A percentile compares a stretch with the other conserved stretches of the same genome.
phyloP scores from a whole-genome alignment of 169 alveolate species.

The Eimeria zaria region DNA sequence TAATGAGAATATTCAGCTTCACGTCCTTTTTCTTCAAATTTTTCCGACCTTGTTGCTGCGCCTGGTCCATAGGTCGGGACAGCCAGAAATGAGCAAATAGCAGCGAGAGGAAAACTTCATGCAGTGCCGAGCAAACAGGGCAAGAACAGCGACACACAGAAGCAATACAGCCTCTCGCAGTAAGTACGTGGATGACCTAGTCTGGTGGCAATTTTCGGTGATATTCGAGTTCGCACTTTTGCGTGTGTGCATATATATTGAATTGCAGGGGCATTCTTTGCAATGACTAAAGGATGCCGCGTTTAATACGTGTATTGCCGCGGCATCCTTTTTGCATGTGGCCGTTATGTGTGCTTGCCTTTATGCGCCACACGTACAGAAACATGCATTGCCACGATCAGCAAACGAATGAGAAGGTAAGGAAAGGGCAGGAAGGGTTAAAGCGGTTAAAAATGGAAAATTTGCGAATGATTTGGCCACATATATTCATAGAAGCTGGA shows the following conservation, averaged over 20 bases:
- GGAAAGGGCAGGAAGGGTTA: not conserved
- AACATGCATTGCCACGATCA: not conserved
- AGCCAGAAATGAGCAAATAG: not conserved
- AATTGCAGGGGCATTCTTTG: not conserved
- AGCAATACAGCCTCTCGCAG: not conserved
- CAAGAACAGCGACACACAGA: not conserved
- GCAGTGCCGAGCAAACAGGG: not conserved
- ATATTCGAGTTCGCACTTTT: no score
- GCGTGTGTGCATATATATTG: not conserved
- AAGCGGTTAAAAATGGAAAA: not conserved
- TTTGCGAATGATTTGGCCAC: not conserved
- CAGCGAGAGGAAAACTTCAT: not conserved
- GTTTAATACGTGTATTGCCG: no score
- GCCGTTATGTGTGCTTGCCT: not conserved
- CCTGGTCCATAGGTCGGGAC: constrained; percentile 16
- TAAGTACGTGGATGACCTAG: not conserved
- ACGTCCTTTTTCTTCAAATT: constrained; percentile 7
- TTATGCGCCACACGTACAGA: not conserved
- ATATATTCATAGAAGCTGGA: not conserved
- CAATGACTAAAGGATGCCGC: not conserved
- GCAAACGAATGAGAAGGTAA: not conserved
- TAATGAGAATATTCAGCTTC: constrained; percentile 42
- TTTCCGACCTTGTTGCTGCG: constrained; percentile 41
- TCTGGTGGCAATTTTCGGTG: not conserved
- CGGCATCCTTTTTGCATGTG: not conserved